Conservation (phyloP, 2,329 filamentous ascomycete species). For the Thyridium curvatum region DNA sequence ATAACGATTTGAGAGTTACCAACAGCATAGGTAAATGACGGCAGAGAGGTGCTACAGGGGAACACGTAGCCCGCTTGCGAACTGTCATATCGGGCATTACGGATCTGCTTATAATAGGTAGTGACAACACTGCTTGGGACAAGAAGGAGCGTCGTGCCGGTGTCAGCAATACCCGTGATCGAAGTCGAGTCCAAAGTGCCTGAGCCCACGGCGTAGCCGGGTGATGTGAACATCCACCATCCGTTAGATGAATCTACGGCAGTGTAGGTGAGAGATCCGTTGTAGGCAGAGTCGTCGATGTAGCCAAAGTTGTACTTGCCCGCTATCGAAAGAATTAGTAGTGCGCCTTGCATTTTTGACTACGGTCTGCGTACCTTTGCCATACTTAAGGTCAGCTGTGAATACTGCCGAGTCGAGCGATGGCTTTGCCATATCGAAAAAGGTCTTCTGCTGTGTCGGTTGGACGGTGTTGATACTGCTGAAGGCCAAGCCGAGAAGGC, state of each 20-base stretch:
- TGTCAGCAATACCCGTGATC: constrained; percentile 37
- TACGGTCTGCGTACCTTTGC: constrained; percentile 18
- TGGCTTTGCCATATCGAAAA: constrained; percentile 27
- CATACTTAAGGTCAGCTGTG: constrained; percentile 23
- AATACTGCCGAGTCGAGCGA: constrained; percentile 22
- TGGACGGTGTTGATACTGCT: constrained; percentile 33
- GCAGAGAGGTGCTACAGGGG: constrained; percentile 33
- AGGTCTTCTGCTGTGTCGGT: constrained; percentile 33
- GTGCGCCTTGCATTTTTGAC: background rate
- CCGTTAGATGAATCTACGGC: constrained; percentile 48
- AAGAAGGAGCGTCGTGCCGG: constrained; percentile 43
- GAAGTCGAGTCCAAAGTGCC: constrained; percentile 14
- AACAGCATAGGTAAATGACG: constrained; percentile 34
- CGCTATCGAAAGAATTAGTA: constrained; percentile 10
- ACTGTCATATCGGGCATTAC: constrained; percentile 22
- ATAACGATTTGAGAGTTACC: constrained; percentile 37
- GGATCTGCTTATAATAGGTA: constrained; percentile 37
- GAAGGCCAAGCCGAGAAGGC: constrained; percentile 37
- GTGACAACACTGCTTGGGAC: constrained; percentile 32
- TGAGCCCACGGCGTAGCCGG: constrained; percentile 26
- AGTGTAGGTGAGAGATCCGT: constrained; percentile 50
- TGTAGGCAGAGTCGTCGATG: constrained; percentile 52
- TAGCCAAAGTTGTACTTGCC: constrained; percentile 30
- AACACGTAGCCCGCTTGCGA: constrained; percentile 34
- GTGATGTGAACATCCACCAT: constrained; percentile 54